phyloP scores from a whole-genome alignment of 75 land plant species.

The Cunninghamia lanceolata region DNA sequence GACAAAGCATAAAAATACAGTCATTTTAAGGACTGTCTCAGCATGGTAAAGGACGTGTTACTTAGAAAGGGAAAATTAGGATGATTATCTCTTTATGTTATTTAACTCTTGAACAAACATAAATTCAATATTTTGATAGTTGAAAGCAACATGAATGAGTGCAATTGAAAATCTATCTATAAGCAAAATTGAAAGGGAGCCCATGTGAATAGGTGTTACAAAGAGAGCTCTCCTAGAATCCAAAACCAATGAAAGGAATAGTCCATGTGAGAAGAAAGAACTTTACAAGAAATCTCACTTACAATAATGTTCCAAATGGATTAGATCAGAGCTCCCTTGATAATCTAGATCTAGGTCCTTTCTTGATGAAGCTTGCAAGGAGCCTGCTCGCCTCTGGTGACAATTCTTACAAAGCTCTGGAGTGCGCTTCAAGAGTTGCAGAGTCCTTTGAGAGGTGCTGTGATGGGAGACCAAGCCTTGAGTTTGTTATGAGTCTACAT shows the following conservation, averaged over 20 bases:
- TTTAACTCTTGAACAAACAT: not conserved
- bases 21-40: no score
- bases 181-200: not conserved
- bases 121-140: not conserved
- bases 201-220: not conserved
- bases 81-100: not conserved
- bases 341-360: slow-evolving; percentile 86
- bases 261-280: not conserved
- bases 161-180: not conserved
- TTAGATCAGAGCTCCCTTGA: slow-evolving; percentile 20
- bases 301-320: not conserved
- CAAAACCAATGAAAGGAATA: not conserved
- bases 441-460: slow-evolving; percentile 65
- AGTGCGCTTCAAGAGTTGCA: slow-evolving; percentile 74
- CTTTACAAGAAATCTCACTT: not conserved
- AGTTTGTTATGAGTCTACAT: slow-evolving; percentile 81
- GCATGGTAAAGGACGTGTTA: not conserved
- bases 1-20: no score
- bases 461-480: slow-evolving; percentile 60
- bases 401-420: slow-evolving; percentile 71
- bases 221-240: not conserved
- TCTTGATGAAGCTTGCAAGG: slow-evolving; percentile 82
- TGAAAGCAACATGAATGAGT: not conserved
- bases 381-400: slow-evolving; percentile 72
- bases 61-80: not conserved